Evolutionary conservation across 805 yeast species (phyloP), one percentile per base, ranked within the genome.

Genomic region (Ogataea pini): DNA sequence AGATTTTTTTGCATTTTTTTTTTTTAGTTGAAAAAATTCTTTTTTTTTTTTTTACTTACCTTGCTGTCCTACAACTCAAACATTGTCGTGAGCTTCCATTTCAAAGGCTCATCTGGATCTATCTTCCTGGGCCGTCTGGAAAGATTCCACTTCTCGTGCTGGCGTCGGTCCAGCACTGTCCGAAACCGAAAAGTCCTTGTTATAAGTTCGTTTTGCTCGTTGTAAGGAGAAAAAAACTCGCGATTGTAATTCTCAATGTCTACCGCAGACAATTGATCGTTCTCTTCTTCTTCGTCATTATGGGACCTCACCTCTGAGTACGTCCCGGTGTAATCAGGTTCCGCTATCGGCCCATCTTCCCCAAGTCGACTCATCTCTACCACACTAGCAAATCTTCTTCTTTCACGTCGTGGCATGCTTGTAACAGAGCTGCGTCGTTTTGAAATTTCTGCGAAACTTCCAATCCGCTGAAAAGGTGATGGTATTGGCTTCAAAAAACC

Each of bases 1-100:
- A 90, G 37, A 59, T 65, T 67, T 66, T 74, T 69, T 60, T 58
- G 10, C 22, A 22, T 31, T 31, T 28, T 12, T 10, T 4, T 8
- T 12, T 12, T 28, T 28, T 38, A n/a, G 8, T 8, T 8, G 25
- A 22, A 22, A 22, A 22, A 6, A 5, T 22, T 22, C 8, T 14
- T 19, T 18, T 20, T 28, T 20, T 17, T 7, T 36, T 28, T 27
- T 36, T 36, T 22, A 14, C 13, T 28, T 14, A 10, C 13, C 17
- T 18, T 38, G 17, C 13, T 38, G 3, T n/a, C 4, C 32, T 37
- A 45, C 29, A 43, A 39, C 32, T 49, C 50, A 40, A 54, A 50
- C 7, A 54, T 12, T 1, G 63, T 60, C 4, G 57, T 44, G 44
- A 64, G 46, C 38, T 64, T 64, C 65, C 66, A 64, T 46, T 56